These are phyloP conservation scores for Phaeosphaeriaceae sp. DNA, from an alignment of 2,329 filamentous ascomycete species.

Conservation along the genomic window DNA sequence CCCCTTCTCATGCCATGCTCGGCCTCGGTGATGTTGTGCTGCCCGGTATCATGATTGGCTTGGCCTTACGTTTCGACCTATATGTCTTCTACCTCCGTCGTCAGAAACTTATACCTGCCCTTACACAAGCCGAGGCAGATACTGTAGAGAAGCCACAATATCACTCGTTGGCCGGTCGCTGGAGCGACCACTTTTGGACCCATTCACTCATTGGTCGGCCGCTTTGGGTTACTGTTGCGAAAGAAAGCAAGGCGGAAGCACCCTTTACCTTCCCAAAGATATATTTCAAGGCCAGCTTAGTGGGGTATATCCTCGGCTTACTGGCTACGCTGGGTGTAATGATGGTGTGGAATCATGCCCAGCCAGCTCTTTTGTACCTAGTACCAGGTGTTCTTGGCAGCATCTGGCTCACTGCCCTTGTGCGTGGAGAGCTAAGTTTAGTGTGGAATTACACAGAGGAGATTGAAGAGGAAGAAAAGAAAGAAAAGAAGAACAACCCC, in stretches of 20 bases:
- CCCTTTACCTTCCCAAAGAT: conserved; percentile 72
- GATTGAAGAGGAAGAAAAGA: conserved; percentile 47
- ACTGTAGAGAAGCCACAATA: conserved; percentile 50
- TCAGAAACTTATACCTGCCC: conserved; percentile 49
- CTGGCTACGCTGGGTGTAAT: conserved; percentile 77
- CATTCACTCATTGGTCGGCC: conserved; percentile 41
- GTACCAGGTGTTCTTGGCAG: conserved; percentile 82
- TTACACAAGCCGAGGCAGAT: conserved; percentile 15
- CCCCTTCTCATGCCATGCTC: conserved; percentile 70
- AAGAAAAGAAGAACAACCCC: conserved; percentile 7
- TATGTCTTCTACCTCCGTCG: conserved; percentile 80
- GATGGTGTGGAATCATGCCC: conserved; percentile 77
- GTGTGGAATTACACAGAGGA: conserved; percentile 86
- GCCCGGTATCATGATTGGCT: conserved; percentile 86
- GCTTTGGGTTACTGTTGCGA: conserved; percentile 22
- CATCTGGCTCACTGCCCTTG: conserved; percentile 75
- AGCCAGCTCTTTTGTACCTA: conserved; percentile 90
- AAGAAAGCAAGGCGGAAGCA: conserved; percentile 23
- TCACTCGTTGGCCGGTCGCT: conserved; percentile 66
- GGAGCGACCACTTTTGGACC: conserved; percentile 87
- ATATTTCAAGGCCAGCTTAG: conserved; percentile 80
- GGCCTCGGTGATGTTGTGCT: conserved; percentile 94
- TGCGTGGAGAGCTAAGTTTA: conserved; percentile 72
- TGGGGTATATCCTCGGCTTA: conserved; percentile 82
- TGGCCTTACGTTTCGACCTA: conserved; percentile 90